phyloP scores from a whole-genome alignment of 1,284 basidiomycete genomes.

The Ceratobasidium sp. region DNA sequence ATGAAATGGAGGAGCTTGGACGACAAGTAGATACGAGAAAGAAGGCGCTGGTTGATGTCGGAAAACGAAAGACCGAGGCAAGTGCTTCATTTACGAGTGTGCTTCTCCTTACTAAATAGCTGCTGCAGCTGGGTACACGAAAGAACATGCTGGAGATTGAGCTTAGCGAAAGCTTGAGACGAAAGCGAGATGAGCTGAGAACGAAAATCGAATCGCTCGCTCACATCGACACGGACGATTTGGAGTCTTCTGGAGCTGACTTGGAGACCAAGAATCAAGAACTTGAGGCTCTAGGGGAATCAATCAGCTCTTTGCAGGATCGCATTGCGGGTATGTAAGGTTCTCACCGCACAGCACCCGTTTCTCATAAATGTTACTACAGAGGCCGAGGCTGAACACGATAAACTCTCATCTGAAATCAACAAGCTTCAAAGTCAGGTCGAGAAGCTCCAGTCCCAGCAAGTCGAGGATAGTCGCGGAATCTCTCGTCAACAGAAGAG shows the following conservation, averaged over 20 bases:
- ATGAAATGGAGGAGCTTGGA: slow-evolving; percentile 71
- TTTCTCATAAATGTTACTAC: slow-evolving; percentile 6
- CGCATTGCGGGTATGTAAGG: slow-evolving; percentile 38
- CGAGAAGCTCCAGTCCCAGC: slow-evolving; percentile 81
- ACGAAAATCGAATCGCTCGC: slow-evolving; percentile 78
- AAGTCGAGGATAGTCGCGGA: slow-evolving; percentile 82
- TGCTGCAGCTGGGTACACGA: slow-evolving; percentile 70
- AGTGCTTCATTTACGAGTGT: slow-evolving; percentile 45
- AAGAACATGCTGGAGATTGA: slow-evolving; percentile 92
- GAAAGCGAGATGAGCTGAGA: slow-evolving; percentile 79
- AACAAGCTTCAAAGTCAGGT: slow-evolving; percentile 69
- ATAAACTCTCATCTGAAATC: slow-evolving; percentile 70
- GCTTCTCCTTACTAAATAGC: slow-evolving; percentile 7
- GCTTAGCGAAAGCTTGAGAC: slow-evolving; percentile 84
- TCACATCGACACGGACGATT: slow-evolving; percentile 67
- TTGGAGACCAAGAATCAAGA: slow-evolving; percentile 74
- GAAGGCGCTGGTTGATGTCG: slow-evolving; percentile 71
- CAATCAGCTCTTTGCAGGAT: slow-evolving; percentile 63
- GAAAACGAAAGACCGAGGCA: slow-evolving; percentile 76
- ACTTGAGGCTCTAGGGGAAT: slow-evolving; percentile 66
- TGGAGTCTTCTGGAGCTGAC: slow-evolving; percentile 56
- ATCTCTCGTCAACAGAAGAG: slow-evolving; percentile 93
- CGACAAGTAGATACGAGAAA: slow-evolving; percentile 79
- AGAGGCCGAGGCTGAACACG: slow-evolving; percentile 56
- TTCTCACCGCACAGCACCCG: background rate